Conservation (phyloP, 1,139 yeast genomes). For the Scheffersomyces segobiensis region DNA sequence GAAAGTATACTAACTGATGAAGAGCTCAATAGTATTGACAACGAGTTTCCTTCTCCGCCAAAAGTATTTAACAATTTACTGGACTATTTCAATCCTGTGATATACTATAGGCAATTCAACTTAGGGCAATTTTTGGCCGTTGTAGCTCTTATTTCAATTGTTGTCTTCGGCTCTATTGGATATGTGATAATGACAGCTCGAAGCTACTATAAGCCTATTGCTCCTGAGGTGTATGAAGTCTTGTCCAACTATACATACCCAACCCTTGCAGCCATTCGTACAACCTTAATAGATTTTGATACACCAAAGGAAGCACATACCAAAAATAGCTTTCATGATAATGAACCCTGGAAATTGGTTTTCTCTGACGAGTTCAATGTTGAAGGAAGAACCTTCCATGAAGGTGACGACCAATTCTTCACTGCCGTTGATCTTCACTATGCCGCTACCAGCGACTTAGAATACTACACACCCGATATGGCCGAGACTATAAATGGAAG, state of each 20-base stretch:
- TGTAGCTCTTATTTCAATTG: slow-evolving; percentile 8
- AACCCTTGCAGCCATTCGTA: slow-evolving; percentile 22
- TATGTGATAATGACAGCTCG: slow-evolving; percentile 11
- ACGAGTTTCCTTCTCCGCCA: slow-evolving; percentile 8
- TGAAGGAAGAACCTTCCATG: slow-evolving; percentile 31
- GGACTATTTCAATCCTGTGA: slow-evolving; percentile 14
- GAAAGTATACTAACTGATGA: slow-evolving; percentile 12
- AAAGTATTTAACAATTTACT: slow-evolving; percentile 10
- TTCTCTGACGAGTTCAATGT: slow-evolving; percentile 33
- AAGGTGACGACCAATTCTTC: slow-evolving; percentile 33
- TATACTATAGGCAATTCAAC: slow-evolving; percentile 10
- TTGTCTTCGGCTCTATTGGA: slow-evolving; percentile 17
- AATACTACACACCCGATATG: slow-evolving; percentile 34
- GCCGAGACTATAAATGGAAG: slow-evolving; percentile 27
- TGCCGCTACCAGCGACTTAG: slow-evolving; percentile 31
- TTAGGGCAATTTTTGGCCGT: slow-evolving; percentile 13
- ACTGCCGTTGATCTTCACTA: slow-evolving; percentile 31
- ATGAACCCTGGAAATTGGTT: slow-evolving; percentile 25
- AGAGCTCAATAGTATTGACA: slow-evolving; percentile 9
- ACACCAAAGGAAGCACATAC: slow-evolving; percentile 19
- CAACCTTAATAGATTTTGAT: slow-evolving; percentile 28
- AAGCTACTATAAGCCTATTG: slow-evolving; percentile 1
- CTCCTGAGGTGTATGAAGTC: slow-evolving; percentile 17
- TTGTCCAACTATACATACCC: slow-evolving; percentile 21
- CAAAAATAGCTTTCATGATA: slow-evolving; percentile 8